phyloP scores from a whole-genome alignment of 768 basidiomycete species.

The Suillus plorans region DNA sequence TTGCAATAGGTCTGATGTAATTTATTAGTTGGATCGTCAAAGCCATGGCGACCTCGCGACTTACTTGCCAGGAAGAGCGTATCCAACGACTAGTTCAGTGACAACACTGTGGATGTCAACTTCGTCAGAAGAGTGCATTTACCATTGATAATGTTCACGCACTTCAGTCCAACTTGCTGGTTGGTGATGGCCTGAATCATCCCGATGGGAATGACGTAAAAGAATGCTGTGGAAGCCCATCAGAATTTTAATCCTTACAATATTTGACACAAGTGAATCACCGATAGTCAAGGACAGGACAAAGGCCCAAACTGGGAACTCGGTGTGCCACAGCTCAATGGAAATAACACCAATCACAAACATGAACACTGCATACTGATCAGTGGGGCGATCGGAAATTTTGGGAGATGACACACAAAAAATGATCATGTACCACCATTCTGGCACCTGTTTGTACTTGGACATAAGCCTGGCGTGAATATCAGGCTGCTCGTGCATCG shows the following conservation, averaged over 20 bases:
- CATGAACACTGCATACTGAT: slow-evolving; percentile 23
- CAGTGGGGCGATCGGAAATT: slow-evolving; percentile 6
- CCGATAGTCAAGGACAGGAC: slow-evolving; percentile 25
- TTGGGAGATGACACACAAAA: slow-evolving; percentile 28
- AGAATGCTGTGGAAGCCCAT: slow-evolving; percentile 17
- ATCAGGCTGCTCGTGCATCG: slow-evolving; percentile 78
- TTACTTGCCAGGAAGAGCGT: slow-evolving; percentile 46
- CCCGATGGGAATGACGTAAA: slow-evolving; percentile 38
- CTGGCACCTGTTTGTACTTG: slow-evolving; percentile 45
- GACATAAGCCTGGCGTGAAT: slow-evolving; percentile 52
- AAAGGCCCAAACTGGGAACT: slow-evolving; percentile 40
- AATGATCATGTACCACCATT: slow-evolving; percentile 50
- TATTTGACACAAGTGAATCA: neutral
- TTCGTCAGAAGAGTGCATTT: neutral
- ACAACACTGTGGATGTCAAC: slow-evolving; percentile 41
- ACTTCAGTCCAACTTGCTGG: slow-evolving; percentile 63
- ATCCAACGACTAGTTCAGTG: slow-evolving; percentile 71
- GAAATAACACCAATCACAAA: slow-evolving; percentile 35
- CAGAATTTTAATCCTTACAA: neutral
- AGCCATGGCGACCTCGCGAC: neutral
- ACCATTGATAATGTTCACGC: slow-evolving; percentile 15
- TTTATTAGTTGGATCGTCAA: neutral
- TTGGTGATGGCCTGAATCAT: slow-evolving; percentile 61
- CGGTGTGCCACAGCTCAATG: slow-evolving; percentile 39
- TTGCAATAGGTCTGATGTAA: slow-evolving; percentile 53